Evolutionary conservation across 2,329 filamentous ascomycete species (phyloP).

Genomic region (Aquanectria penicillioides): DNA sequence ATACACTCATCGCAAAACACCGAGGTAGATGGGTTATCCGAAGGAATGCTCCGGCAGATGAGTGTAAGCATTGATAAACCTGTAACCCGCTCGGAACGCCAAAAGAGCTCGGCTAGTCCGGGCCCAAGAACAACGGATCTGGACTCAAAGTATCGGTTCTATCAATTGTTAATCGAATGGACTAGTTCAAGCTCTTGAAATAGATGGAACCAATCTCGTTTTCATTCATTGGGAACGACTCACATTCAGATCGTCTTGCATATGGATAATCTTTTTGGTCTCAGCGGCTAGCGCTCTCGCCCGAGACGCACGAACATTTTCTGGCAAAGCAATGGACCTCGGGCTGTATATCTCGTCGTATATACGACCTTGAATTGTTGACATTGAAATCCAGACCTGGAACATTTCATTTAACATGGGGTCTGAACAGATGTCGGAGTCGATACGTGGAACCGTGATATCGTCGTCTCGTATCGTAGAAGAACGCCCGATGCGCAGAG

Average conservation of each 20-base stretch:
- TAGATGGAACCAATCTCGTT: not conserved
- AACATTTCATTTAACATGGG: not conserved
- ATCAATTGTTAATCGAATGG: not conserved
- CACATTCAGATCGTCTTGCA: slow-evolving; percentile 4
- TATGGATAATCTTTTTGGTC: not conserved
- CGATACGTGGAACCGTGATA: slow-evolving; percentile 32
- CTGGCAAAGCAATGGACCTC: slow-evolving; percentile 32
- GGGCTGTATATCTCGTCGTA: slow-evolving; percentile 44
- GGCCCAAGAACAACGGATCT: slow-evolving; percentile 14
- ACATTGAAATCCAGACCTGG: slow-evolving; percentile 29
- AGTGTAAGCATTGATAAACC: slow-evolving; percentile 38
- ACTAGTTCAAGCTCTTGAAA: not conserved
- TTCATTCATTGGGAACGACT: not conserved
- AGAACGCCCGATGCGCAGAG: slow-evolving; percentile 39
- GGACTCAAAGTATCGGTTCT: not conserved
- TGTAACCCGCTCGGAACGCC: slow-evolving; percentile 28
- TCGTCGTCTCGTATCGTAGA: slow-evolving; percentile 40
- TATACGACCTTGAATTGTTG: slow-evolving; percentile 34
- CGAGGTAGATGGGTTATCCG: slow-evolving; percentile 15
- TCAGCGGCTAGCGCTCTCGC: slow-evolving; percentile 31
- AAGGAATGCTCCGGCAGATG: slow-evolving; percentile 38
- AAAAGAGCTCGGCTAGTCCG: slow-evolving; percentile 24
- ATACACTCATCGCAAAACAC: slow-evolving; percentile 39
- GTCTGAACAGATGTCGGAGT: not conserved
- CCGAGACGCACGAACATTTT: slow-evolving; percentile 24